Base-by-base conservation (phyloP, 306 rosid species). In the Prunus mume region DNA sequence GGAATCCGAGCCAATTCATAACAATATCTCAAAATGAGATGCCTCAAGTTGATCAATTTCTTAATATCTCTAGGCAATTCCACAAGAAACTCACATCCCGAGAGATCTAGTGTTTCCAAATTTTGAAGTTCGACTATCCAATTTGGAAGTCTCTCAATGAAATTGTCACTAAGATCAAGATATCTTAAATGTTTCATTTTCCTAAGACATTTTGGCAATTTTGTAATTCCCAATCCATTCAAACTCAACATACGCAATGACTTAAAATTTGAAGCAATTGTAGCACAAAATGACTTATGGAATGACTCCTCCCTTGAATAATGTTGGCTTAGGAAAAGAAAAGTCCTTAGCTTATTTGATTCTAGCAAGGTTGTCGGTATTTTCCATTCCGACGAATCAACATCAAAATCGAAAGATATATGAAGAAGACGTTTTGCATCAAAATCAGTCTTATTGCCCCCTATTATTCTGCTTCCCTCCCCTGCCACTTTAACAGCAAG, bases 211-310 rank as follows among this genome's bases (percentile, higher is more conserved):
- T 56, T 19, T 18, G 69, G 68, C 17, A 75, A 28, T 9, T 0
- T 10, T 0, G 2, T 0, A n/a, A 71, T 41, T 6, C 47, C 6
- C 30, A 57, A 3, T 0, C 12, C 2, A n/a, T 22, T 0, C 1
- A 85, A 72, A 57, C 62, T 51, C 78, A 88, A 70, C 22, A 54
- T 74, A 0, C 81, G 81, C 32, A 86, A 34, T 41, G 7, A 68
- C 38, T 32, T 32, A 5, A 32, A 32, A 32, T 32, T 38, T 5
- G 22, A 34, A 9, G 15, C 7, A 61, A 64, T 27, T 32, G 6
- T 4, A 0, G 10, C 19, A 28, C 14, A 5, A 0, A 14, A 56
- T 66, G 22, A 32, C 6, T 5, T 5, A 5, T 34, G 41, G 1
- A 32, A 32, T 32, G 38, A 4, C 38, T 0, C 0, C 24, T 22